These are phyloP conservation scores for Anacardium occidentale DNA, from an alignment of 345 rosid genomes.

Conservation along the genomic window DNA sequence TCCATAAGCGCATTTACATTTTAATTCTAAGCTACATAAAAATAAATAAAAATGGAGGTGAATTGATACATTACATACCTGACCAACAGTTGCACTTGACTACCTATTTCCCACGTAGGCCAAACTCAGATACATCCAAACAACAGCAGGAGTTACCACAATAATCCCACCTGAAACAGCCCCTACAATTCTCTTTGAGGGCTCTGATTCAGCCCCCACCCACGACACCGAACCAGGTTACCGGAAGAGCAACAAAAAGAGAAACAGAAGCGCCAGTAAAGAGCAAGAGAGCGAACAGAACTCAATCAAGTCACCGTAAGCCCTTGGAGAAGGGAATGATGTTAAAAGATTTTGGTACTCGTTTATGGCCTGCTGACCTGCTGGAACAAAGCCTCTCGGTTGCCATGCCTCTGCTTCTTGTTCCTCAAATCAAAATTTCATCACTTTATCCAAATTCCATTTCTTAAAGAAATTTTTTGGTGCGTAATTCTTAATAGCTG, in stretches of 20 bases:
- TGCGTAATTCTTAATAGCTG: neutral
- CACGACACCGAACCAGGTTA: slow-evolving; percentile 73
- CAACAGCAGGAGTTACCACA: slow-evolving; percentile 73
- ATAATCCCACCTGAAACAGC: slow-evolving; percentile 73
- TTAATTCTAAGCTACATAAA: neutral
- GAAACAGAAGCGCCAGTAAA: slow-evolving; percentile 76
- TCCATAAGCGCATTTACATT: neutral
- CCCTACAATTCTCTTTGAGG: slow-evolving; percentile 50
- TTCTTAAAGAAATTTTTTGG: neutral
- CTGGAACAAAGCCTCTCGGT: too few species aligned
- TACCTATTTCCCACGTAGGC: slow-evolving; percentile 92
- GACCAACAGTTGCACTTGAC: slow-evolving; percentile 96
- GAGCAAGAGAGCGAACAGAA: slow-evolving; percentile 59
- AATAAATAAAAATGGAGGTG: neutral
- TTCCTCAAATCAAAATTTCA: neutral
- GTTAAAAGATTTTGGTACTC: slow-evolving; percentile 79
- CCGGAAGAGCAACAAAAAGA: slow-evolving; percentile 69
- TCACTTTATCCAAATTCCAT: neutral
- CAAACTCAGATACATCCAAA: slow-evolving; percentile 96
- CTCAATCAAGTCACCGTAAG: slow-evolving; percentile 51
- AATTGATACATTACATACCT: slow-evolving; percentile 38
- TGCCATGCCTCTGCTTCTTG: too few species aligned
- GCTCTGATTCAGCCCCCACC: slow-evolving; percentile 69
- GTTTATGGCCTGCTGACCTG: slow-evolving; percentile 79
- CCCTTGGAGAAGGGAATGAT: slow-evolving; percentile 88